Percentiles rank a stretch among this genome's conserved stretches.
Evolutionary conservation across 2,329 filamentous ascomycete genomes (phyloP).

Genomic region (Pseudopyricularia javanii): DNA sequence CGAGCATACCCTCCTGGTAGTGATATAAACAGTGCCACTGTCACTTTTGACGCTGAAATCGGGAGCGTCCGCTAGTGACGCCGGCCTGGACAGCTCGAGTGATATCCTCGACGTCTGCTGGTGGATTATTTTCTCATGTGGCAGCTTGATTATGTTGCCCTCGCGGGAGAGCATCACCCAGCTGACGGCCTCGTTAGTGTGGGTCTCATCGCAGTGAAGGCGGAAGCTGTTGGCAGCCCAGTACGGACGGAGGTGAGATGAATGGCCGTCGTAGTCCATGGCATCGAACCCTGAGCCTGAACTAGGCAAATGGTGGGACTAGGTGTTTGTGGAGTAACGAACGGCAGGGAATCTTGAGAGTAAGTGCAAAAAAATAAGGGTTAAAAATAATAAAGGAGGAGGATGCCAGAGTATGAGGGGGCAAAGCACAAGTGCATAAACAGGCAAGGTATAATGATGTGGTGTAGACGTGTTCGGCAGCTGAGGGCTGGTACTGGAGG

Average conservation of each 20-base stretch:
- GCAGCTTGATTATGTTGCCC: slow-evolving; percentile 69
- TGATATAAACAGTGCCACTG: slow-evolving; percentile 66
- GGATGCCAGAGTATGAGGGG: no score
- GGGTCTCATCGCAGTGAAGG: slow-evolving; percentile 15
- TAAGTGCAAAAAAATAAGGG: slow-evolving; percentile 5
- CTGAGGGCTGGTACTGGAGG: neutral
- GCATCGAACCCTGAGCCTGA: neutral
- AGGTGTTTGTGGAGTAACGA: neutral
- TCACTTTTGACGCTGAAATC: slow-evolving; percentile 61
- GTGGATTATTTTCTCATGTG: slow-evolving; percentile 71
- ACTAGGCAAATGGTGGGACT: slow-evolving; percentile 4
- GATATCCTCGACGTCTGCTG: slow-evolving; percentile 69
- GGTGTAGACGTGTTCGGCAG: neutral
- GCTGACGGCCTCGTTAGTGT: slow-evolving; percentile 44
- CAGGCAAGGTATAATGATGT: neutral
- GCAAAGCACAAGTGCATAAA: neutral
- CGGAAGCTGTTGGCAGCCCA: neutral
- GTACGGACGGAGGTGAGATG: neutral
- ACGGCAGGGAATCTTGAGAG: slow-evolving; percentile 3
- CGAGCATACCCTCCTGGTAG: slow-evolving; percentile 63
- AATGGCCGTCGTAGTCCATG: slow-evolving; percentile 3
- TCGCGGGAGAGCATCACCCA: slow-evolving; percentile 86
- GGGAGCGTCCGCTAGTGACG: slow-evolving; percentile 49
- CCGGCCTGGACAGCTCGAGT: slow-evolving; percentile 60
- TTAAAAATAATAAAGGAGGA: neutral